Evolutionary conservation across 495 filamentous ascomycete species (phyloP), one percentile per base, ranked within the genome.

Genomic region (Recurvomyces mirabilis): DNA sequence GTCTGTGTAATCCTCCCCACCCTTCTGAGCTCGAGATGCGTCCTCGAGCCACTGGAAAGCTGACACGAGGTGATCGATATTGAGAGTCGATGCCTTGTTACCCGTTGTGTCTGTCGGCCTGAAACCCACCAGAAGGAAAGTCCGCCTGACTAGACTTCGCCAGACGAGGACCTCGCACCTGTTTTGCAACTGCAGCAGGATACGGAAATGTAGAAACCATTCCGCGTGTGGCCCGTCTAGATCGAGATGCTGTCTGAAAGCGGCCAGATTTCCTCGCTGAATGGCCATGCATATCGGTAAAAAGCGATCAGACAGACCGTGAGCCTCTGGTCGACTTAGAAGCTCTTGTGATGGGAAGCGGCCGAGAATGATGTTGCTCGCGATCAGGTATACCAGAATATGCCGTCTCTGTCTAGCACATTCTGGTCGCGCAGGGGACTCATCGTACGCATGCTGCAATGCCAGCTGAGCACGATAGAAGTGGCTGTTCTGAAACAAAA

Each of bases 301-400:
- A 62, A 93, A 98, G 32, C 77, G 76, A 15, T 78, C 69, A 1
- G 66, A 68, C n/a, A 95, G 67, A 0, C 74, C 74, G 15, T 65
- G 61, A 5, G 84, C 77, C 65, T 94, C 91, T 0, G 81, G 80
- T 1, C 81, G 73, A 34, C 69, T 62, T 19, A 89, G 68, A 7
- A 95, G 67, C 17, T 60, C 43, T 11, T 60, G 49, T 0, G 81
- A 79, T 0, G 91, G 89, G 53, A 94, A 91, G 26, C 84, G 81
- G 9, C 87, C 91, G 36, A 93, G 71, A 26, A 93, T 74, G 4
- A 94, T 74, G 54, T 88, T 94, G 46, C 79, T 72, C 0, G 87
- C 71, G 38, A 94, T 80, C 33, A 93, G 76, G 55, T 88, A 93
- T 28, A 80, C 81, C 41, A 95, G 77, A 47, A 94, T 91, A 23